Conservation (phyloP, 2,329 filamentous ascomycete species). For the Penicillium sp. region DNA sequence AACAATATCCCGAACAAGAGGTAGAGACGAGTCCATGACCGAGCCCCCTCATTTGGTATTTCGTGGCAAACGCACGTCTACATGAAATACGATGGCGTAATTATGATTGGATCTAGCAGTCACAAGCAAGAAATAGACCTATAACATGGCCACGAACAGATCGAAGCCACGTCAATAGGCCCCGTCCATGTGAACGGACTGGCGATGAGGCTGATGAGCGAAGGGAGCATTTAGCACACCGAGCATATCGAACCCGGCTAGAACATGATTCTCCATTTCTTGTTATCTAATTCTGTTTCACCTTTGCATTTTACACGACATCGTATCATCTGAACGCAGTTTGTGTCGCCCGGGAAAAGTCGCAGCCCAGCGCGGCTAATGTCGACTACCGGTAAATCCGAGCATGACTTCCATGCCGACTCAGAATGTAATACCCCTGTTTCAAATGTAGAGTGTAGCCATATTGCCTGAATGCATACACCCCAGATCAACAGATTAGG, state of each 20-base stretch:
- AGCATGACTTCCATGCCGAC: neutral
- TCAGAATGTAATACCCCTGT: neutral
- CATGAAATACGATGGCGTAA: neutral
- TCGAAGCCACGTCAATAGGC: slow-evolving; percentile 21
- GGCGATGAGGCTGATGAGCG: slow-evolving; percentile 17
- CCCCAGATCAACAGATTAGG: neutral
- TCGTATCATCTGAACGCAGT: slow-evolving; percentile 20
- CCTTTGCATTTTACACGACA: slow-evolving; percentile 10
- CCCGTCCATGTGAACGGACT: slow-evolving; percentile 16
- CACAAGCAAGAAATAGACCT: slow-evolving; percentile 3
- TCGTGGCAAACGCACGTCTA: neutral
- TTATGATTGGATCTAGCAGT: slow-evolving; percentile 1
- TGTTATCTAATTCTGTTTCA: slow-evolving; percentile 13
- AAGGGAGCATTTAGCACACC: neutral
- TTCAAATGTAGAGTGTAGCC: slow-evolving; percentile 7
- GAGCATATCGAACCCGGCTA: neutral
- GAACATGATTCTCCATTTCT: slow-evolving; percentile 3
- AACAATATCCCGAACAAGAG: slow-evolving; percentile 14
- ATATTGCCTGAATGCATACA: neutral
- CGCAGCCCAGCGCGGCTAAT: slow-evolving; percentile 17
- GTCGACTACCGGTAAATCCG: slow-evolving; percentile 4
- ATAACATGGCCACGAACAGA: slow-evolving; percentile 9
- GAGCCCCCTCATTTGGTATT: neutral
- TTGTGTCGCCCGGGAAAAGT: slow-evolving; percentile 4
- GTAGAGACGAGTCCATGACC: slow-evolving; percentile 8